Base-by-base conservation (phyloP, 768 basidiomycete species). In the Clathrus columnatus region DNA sequence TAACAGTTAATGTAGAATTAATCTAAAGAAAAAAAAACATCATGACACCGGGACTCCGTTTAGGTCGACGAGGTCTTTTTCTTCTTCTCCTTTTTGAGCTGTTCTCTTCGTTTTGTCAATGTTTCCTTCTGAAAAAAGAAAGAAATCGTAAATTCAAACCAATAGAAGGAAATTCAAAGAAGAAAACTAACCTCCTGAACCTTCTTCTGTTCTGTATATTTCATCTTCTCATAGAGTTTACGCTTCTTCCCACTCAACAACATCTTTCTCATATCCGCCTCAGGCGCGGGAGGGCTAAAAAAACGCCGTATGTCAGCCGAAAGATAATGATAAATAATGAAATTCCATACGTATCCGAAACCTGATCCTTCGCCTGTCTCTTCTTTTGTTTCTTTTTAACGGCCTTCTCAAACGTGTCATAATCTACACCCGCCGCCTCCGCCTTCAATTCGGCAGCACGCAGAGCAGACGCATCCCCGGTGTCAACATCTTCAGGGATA, bases 211-310 rank as follows among this genome's bases (percentile, higher is more conserved):
- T 94, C 80, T 61, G 84, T 83, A 66, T 88, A 81, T 72, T 92
- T 91, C 81, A 96, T 88, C 72, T 87, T 87, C 70, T 92, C 91
- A 68, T 94, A 95, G 63, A 96, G 70, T 70, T 94, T 94, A 63
- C 83, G 80, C 69, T 95, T 87, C 73, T 88, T 91, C 70, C 91
- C 92, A 74, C 90, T 95, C 84, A 96, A 85, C 82, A 97, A 78
- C 84, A 97, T 95, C 78, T 94, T 95, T 70, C 89, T 86, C 87
- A 95, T 90, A 66, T 94, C 87, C 63, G 82, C 76, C 66, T 92
- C 90, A 18, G 62, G 63, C 21, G 49, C 67, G 26, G 63, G 62
- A 28, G 7, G 45, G 51, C 14, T 23, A 42, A 1, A 21, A 24
- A 5, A 18, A 48, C 36, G 5, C 23, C 20, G n/a, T 14, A n/a